Evolutionary conservation across 2,329 filamentous ascomycete genomes (phyloP).

Genomic region (Colletotrichum cordylinicola): DNA sequence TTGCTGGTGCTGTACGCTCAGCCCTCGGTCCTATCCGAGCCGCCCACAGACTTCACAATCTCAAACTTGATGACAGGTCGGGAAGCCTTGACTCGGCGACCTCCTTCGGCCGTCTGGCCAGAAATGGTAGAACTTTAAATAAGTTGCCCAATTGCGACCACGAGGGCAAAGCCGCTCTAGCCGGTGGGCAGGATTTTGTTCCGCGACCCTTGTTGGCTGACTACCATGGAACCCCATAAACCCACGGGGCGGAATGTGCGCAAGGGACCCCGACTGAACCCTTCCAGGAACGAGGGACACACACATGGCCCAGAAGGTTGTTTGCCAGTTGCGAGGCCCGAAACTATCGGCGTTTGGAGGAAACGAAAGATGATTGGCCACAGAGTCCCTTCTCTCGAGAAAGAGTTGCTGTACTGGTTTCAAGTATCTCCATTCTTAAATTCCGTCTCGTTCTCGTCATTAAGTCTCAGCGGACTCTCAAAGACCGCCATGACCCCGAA

Average conservation of each 20-base stretch:
- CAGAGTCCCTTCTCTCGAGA: not conserved
- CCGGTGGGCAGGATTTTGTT: not conserved
- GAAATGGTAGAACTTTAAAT: not conserved
- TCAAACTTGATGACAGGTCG: not conserved
- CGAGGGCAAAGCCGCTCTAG: not conserved
- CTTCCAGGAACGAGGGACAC: not conserved
- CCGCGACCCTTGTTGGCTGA: not conserved
- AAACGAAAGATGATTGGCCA: not conserved
- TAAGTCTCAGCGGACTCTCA: not conserved
- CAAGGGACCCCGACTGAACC: not conserved
- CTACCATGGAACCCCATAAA: not conserved
- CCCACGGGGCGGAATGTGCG: not conserved
- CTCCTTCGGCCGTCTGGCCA: not conserved
- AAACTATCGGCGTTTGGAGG: constrained; percentile 5
- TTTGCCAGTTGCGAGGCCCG: not conserved
- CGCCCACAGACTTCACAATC: not conserved
- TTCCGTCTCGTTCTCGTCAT: not conserved
- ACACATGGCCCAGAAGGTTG: not conserved
- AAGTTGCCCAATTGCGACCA: not conserved
- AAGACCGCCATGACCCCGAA: not conserved
- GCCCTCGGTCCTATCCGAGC: not conserved
- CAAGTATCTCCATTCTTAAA: not conserved
- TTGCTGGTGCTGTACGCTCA: not conserved
- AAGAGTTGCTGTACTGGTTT: not conserved
- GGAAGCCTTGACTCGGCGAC: not conserved